Percentiles rank a stretch among this genome's conserved stretches.
These are phyloP conservation scores for Posidonia australis DNA, from an alignment of 106 monocot genomes.

Conservation along the genomic window DNA sequence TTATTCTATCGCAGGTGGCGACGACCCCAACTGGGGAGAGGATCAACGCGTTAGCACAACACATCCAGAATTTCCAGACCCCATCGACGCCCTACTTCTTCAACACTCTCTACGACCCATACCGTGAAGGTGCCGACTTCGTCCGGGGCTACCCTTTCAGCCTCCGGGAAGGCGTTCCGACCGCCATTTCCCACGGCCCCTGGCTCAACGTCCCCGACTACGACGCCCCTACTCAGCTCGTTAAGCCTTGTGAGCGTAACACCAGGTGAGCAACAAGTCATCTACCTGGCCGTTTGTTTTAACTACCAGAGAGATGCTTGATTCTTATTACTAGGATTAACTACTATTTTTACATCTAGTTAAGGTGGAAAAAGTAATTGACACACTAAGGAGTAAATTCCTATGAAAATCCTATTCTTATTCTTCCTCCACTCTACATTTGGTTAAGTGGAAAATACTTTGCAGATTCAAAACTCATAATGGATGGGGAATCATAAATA, in stretches of 20 bases:
- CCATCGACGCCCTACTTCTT: constrained; percentile 11
- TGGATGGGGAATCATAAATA: no score
- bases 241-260: constrained; percentile 4
- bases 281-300: not conserved
- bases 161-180: constrained; percentile 3
- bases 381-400: no score
- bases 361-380: no score
- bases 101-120: constrained; percentile 9
- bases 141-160: constrained; percentile 11
- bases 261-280: not conserved
- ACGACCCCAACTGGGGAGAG: not conserved
- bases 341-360: not conserved
- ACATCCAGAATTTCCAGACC: constrained; percentile 1
- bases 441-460: no score
- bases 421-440: no score
- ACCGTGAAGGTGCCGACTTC: constrained; percentile 6
- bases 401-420: no score
- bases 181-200: constrained; percentile 3
- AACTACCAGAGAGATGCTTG: not conserved
- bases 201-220: constrained; percentile 11
- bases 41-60: constrained; percentile 5
- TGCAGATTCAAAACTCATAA: no score
- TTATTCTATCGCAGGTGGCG: not conserved
- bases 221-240: constrained; percentile 7
- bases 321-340: not conserved